Base-by-base conservation (phyloP, 23 red algal species). In the Gracilaria caudata region DNA sequence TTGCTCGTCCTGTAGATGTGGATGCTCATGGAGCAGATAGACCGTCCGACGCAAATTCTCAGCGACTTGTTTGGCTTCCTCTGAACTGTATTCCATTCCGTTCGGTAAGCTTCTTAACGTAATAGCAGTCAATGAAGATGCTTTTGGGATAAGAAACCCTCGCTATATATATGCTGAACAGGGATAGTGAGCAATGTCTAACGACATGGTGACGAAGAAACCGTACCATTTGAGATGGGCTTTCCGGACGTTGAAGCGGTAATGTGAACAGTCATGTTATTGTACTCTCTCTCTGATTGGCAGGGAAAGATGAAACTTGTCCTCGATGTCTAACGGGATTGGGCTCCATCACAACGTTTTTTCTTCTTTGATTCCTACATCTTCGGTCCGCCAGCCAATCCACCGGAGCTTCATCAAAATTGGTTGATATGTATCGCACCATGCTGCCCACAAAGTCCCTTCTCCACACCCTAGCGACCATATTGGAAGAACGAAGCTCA, bases 341-440 rank as follows among this genome's bases (percentile, higher is more conserved):
- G 2, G 80, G 90, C 17, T 65, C 82, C 81, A 80, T 85, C 16
- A 86, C 90, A 56, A 80, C 43, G 28, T 45, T 86, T n/a, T 35
- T 39, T 61, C 79, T 76, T 45, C 53, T 78, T 34, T 68, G 64
- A 29, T 26, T 80, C 51, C 56, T 70, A 40, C 90, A 93, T 58
- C 65, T 41, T 41, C 77, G 71, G 73, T 80, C 81, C 13, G 82
- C 90, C 44, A 93, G 90, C 90, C 90, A 93, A 53, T 93, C 90
- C 38, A 93, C 90, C 1, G 90, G 90, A 21, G 80, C 82, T 37
- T 93, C 80, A 78, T 93, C 90, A 72, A 70, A 86, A 35, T 78
- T 75, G 6, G 35, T 30, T 28, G 40, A 21, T 29, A 93, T 19
- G 37, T 77, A 93, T 3, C 38, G 51, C 20, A 56, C 79, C 33